A percentile compares a stretch with the other conserved stretches of the same genome.
Evolutionary conservation across 768 basidiomycete genomes (phyloP).

Genomic region (Podaxis sp.): DNA sequence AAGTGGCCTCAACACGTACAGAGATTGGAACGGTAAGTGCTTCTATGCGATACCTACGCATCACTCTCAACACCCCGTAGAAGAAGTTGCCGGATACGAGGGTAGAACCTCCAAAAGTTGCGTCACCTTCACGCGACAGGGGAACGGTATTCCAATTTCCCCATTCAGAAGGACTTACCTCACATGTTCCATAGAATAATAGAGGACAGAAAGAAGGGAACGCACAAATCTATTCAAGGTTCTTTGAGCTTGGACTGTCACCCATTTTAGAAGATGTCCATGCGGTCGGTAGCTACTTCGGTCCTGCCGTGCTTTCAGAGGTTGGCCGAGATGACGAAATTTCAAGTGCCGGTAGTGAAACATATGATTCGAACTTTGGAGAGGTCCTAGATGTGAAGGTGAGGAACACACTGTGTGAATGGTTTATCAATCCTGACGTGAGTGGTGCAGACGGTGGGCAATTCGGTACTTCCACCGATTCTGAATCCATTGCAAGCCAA

Average conservation of each 20-base stretch:
- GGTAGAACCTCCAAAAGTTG: not conserved
- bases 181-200: conserved; percentile 11
- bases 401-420: conserved; percentile 17
- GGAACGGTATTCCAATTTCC: not conserved
- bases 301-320: not conserved
- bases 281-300: conserved; percentile 18
- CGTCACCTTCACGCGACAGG: not conserved
- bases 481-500: not conserved
- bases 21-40: not conserved
- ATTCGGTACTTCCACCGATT: not conserved
- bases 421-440: not conserved
- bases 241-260: conserved; percentile 32
- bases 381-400: conserved; percentile 22
- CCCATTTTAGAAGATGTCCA: conserved; percentile 36
- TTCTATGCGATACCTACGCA: not conserved
- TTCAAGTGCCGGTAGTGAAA: conserved; percentile 18
- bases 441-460: conserved; percentile 4
- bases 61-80: not conserved
- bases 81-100: not conserved
- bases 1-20: conserved; percentile 1
- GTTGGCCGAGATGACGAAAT: conserved; percentile 1
- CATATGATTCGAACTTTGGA: conserved; percentile 28
- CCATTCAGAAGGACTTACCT: not conserved
- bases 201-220: conserved; percentile 11
- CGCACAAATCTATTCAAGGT: conserved; percentile 18